phyloP scores from a whole-genome alignment of 2,329 filamentous ascomycete species.

The Colletotrichum graminicola region DNA sequence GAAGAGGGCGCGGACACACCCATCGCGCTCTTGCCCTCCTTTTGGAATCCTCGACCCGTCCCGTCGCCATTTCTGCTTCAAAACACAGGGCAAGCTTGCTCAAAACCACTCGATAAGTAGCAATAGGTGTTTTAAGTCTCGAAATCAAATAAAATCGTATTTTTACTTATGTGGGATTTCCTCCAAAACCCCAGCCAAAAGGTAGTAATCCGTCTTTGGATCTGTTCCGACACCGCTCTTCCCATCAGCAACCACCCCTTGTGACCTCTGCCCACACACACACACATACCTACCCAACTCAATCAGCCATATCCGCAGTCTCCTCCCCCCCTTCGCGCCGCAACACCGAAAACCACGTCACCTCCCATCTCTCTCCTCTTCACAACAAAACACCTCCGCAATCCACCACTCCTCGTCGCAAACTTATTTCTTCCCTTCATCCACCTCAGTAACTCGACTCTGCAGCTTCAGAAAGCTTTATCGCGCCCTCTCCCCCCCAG shows the following conservation, averaged over 20 bases:
- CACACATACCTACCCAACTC: not conserved
- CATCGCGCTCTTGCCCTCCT: not conserved
- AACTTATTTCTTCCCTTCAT: not conserved
- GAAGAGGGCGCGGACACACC: not conserved
- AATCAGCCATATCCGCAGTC: conserved; percentile 24
- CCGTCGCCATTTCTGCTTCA: not conserved
- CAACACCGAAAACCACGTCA: conserved; percentile 20
- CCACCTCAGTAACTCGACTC: conserved; percentile 6
- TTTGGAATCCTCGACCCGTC: not conserved
- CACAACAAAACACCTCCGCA: conserved; percentile 15
- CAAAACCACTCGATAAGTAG: not conserved
- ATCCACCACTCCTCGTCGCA: conserved; percentile 7
- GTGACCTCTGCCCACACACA: conserved; percentile 12
- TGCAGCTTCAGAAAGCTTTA: conserved; percentile 22
- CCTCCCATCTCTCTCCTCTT: conserved; percentile 18
- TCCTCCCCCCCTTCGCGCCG: conserved; percentile 8
- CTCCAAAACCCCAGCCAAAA: not conserved
- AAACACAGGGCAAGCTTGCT: not conserved
- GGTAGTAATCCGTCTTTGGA: not conserved
- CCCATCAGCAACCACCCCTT: not conserved
- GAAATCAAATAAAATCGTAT: not conserved
- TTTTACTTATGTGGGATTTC: not conserved
- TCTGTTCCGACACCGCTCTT: conserved; percentile 14
- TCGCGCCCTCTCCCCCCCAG: not conserved
- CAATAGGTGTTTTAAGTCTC: not conserved